Base-by-base conservation (phyloP, 2,329 filamentous ascomycete species). In the Nemania sp. region DNA sequence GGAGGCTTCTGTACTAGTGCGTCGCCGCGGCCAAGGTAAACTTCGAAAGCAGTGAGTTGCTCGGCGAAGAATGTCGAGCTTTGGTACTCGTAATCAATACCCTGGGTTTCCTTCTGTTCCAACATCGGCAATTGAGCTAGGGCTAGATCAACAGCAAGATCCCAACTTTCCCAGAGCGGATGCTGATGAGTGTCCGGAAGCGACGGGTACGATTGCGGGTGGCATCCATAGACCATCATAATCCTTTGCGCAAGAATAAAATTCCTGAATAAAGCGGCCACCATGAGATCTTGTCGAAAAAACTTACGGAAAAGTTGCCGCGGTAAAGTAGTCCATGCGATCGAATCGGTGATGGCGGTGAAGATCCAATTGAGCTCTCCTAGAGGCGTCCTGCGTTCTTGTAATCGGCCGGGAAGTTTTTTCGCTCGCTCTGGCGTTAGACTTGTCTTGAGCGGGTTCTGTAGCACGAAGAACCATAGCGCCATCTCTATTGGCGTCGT, bases 301-400 rank as follows among this genome's bases (percentile, higher is more conserved):
- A 97, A 90, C 72, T 96, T 96, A 72, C 96, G 92, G 74, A 99
- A 99, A 9, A 97, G 77, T 17, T 91, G 84, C 40, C 93, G 88
- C 3, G 92, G 90, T 3, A 99, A 76, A 5, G 91, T 95, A 26
- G 96, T 97, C 94, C 94, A 99, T 0, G 94, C 94, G 65, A 99
- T 99, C 1, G 93, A 97, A 70, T 99, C 94, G 0, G 94, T 99
- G 61, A 99, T 97, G 49, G 94, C 94, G 0, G 94, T 99, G 68
- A 99, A 97, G 30, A 99, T 99, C 94, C 94, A 99, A 68, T 99
- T 99, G 12, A 99, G 78, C 74, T 99, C 94, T 58, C 94, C 94
- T 28, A 99, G 80, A 7, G 94, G 94, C 44, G 94, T 97, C 67
- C 94, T 82, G 56, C 94, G 83, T 73, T 99, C 94, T 68, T 96